phyloP scores from a whole-genome alignment of 345 rosid genomes.

The Brassica nigra region DNA sequence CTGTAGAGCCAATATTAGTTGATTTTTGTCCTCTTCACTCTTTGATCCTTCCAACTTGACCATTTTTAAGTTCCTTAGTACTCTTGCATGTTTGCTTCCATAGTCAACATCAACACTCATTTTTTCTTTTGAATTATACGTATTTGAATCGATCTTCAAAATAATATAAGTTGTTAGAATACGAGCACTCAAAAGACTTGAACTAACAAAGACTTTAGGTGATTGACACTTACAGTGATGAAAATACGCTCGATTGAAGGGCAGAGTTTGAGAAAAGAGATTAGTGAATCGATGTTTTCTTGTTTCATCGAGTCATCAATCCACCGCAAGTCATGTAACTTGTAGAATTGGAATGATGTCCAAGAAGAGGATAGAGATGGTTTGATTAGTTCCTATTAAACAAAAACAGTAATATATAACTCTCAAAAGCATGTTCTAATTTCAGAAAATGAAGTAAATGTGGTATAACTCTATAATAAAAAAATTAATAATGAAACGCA shows the following conservation, averaged over 20 bases:
- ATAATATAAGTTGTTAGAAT: slow-evolving; percentile 14
- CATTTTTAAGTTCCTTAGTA: slow-evolving; percentile 38
- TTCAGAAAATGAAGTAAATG: not conserved
- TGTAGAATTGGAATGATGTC: slow-evolving; percentile 57
- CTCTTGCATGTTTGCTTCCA: slow-evolving; percentile 38
- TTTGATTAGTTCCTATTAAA: slow-evolving; percentile 49
- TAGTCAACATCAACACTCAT: slow-evolving; percentile 1
- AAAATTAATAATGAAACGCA: not conserved
- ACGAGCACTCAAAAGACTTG: not conserved
- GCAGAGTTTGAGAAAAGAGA: slow-evolving; percentile 57
- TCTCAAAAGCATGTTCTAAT: not conserved
- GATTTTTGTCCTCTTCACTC: slow-evolving; percentile 35
- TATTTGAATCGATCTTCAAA: slow-evolving; percentile 47
- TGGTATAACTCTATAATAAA: too few relatives aligned
- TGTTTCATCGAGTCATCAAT: slow-evolving; percentile 47
- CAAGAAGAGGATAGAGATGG: slow-evolving; percentile 47
- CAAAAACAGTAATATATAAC: not conserved
- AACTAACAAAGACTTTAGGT: slow-evolving; percentile 1
- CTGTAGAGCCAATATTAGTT: slow-evolving; percentile 38
- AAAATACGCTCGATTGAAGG: slow-evolving; percentile 58
- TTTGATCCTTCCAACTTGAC: slow-evolving; percentile 54
- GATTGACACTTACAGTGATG: slow-evolving; percentile 49
- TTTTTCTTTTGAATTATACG: slow-evolving; percentile 32
- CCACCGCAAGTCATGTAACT: slow-evolving; percentile 62
- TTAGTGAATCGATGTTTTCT: slow-evolving; percentile 39